A percentile compares a stretch with the other conserved stretches of the same genome.
Evolutionary conservation across 2,329 filamentous ascomycete species (phyloP).

Genomic region (Ceratocystis papillata): DNA sequence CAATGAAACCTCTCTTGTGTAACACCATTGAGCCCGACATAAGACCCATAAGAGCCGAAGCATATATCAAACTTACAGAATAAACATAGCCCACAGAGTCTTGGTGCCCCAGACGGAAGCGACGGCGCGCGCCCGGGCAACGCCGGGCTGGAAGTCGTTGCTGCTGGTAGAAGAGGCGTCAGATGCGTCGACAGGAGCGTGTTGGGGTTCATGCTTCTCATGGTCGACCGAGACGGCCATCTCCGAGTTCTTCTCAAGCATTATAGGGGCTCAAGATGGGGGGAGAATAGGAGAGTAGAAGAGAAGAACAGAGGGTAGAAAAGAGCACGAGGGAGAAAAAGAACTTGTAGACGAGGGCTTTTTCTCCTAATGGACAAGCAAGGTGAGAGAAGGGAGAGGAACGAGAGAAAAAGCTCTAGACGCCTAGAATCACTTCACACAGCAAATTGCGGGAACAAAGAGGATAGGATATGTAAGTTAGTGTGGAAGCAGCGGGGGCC

Average conservation of each 20-base stretch:
- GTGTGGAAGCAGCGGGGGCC: background rate
- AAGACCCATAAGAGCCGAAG: background rate
- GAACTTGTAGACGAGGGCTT: background rate
- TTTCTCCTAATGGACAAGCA: background rate
- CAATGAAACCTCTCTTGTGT: background rate
- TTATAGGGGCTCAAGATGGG: background rate
- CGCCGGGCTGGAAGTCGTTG: slow-evolving; percentile 31
- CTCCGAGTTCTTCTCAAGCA: background rate
- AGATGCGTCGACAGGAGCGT: slow-evolving; percentile 22
- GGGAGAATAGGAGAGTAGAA: background rate
- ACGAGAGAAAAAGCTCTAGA: background rate
- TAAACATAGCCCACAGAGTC: slow-evolving; percentile 34
- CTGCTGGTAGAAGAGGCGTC: slow-evolving; percentile 28
- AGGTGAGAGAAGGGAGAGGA: background rate
- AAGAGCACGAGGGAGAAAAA: background rate
- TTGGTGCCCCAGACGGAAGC: slow-evolving; percentile 34
- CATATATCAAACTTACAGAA: slow-evolving; percentile 30
- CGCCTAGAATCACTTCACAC: background rate
- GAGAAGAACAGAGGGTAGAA: background rate
- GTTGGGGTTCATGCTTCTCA: slow-evolving; percentile 19
- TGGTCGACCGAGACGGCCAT: slow-evolving; percentile 17
- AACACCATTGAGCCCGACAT: background rate
- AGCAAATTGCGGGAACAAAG: background rate
- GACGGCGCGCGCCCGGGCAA: slow-evolving; percentile 34
- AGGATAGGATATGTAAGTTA: background rate